Conservation (phyloP, 2,329 filamentous ascomycete species). For the Trichoderma sp. region DNA sequence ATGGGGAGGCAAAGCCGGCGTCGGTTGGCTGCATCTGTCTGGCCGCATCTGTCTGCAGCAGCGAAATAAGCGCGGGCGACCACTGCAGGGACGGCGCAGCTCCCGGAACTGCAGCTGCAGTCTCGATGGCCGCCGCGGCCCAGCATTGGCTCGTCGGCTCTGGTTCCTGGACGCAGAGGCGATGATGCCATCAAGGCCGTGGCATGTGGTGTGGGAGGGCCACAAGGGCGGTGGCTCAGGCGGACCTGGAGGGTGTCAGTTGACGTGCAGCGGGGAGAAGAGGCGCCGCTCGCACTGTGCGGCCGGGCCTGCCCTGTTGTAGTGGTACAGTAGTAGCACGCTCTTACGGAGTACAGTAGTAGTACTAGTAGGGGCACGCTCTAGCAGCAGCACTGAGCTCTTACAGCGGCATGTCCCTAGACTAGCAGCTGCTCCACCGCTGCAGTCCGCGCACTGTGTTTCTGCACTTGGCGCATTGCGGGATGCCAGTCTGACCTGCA, state of each 20-base stretch:
- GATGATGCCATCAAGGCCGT: not conserved
- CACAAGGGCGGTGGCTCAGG: constrained; percentile 3
- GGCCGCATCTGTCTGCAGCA: constrained; percentile 4
- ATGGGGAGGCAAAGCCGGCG: not conserved
- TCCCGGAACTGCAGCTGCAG: not conserved
- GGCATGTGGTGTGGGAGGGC: not conserved
- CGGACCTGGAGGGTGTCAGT: constrained; percentile 12
- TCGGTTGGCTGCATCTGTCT: not conserved
- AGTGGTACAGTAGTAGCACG: too few relatives aligned
- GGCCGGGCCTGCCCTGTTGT: too few relatives aligned
- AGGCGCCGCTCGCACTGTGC: not conserved
- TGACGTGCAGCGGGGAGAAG: not conserved
- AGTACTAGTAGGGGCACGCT: too few relatives aligned
- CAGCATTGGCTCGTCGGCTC: constrained; percentile 8
- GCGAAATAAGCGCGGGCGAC: constrained; percentile 12
- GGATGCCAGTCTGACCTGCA: constrained; percentile 17
- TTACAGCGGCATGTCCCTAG: not conserved
- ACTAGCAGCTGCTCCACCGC: not conserved
- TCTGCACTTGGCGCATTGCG: not conserved
- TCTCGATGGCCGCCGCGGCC: not conserved
- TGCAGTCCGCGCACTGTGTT: constrained; percentile 9
- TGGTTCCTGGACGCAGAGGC: not conserved
- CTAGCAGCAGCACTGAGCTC: too few relatives aligned
- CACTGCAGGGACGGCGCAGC: constrained; percentile 20
- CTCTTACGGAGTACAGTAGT: too few relatives aligned